Percentiles rank a stretch among this genome's conserved stretches.
Conservation (phyloP, 2,329 filamentous ascomycete genomes). For the Penicillium brevicompactum region DNA sequence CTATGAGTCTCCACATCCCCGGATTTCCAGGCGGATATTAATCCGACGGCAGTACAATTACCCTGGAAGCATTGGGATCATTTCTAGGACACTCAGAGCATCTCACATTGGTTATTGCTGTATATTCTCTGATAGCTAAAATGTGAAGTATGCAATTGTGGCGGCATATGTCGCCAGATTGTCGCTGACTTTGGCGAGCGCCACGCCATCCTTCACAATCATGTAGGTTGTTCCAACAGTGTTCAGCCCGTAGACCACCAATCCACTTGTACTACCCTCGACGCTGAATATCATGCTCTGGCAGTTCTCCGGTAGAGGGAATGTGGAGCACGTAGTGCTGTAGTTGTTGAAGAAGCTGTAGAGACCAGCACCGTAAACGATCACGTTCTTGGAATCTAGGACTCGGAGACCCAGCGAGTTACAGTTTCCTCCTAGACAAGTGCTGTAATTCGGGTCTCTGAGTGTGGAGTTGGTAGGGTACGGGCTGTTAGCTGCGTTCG, state of each 20-base stretch:
- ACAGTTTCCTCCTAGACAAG: slow-evolving; percentile 34
- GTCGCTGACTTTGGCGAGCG: slow-evolving; percentile 48
- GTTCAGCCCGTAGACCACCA: slow-evolving; percentile 51
- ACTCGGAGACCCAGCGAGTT: slow-evolving; percentile 54
- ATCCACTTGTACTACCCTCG: slow-evolving; percentile 39
- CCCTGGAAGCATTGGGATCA: background rate
- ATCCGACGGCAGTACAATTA: background rate
- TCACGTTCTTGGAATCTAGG: slow-evolving; percentile 45
- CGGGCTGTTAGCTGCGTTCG: slow-evolving; percentile 34
- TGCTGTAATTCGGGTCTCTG: slow-evolving; percentile 40
- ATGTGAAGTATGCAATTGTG: slow-evolving; percentile 45
- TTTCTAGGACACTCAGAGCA: background rate
- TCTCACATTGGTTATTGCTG: background rate
- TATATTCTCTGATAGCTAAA: slow-evolving; percentile 7
- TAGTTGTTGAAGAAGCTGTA: slow-evolving; percentile 61
- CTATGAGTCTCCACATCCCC: background rate
- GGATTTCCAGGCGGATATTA: background rate
- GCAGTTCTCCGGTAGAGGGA: slow-evolving; percentile 44
- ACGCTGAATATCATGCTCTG: slow-evolving; percentile 54
- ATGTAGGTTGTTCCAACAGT: slow-evolving; percentile 51
- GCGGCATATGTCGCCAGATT: slow-evolving; percentile 51
- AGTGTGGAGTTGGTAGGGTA: slow-evolving; percentile 33
- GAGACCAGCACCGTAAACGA: slow-evolving; percentile 55
- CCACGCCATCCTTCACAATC: slow-evolving; percentile 48
- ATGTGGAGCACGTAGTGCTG: slow-evolving; percentile 45